phyloP scores from a whole-genome alignment of 108 stramenopile species.

The Chaetoceros tenuissimus region DNA sequence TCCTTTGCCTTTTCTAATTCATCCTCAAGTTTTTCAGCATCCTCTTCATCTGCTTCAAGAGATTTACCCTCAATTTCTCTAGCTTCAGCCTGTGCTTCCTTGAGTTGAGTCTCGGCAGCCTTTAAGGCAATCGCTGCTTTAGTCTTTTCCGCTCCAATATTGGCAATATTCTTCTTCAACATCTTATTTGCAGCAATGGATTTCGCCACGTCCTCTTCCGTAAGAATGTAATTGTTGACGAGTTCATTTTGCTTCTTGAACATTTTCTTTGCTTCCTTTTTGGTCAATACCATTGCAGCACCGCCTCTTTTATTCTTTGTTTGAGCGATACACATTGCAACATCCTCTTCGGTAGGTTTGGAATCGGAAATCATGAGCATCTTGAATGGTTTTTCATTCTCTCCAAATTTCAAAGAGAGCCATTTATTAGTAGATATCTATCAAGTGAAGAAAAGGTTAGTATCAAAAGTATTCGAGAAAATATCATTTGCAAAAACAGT shows the following conservation, averaged over 20 bases:
- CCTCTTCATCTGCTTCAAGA: slow-evolving; percentile 34
- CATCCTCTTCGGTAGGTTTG: slow-evolving; percentile 53
- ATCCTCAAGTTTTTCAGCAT: slow-evolving; percentile 17
- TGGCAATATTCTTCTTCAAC: slow-evolving; percentile 44
- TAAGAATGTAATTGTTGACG: slow-evolving; percentile 73
- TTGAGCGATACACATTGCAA: slow-evolving; percentile 49
- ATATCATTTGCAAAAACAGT: no score
- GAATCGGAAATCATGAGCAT: slow-evolving; percentile 74
- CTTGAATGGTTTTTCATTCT: slow-evolving; percentile 48
- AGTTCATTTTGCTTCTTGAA: slow-evolving; percentile 66
- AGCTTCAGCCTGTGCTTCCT: slow-evolving; percentile 18
- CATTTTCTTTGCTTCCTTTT: slow-evolving; percentile 59
- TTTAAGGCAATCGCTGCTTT: slow-evolving; percentile 64
- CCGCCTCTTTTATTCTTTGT: slow-evolving; percentile 43
- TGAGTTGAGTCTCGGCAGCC: slow-evolving; percentile 51
- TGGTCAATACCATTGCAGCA: slow-evolving; percentile 34
- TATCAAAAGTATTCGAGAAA: not conserved
- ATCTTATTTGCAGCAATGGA: slow-evolving; percentile 58
- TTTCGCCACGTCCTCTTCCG: slow-evolving; percentile 70
- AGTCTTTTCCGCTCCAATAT: slow-evolving; percentile 73
- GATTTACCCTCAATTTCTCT: slow-evolving; percentile 18
- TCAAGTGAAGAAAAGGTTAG: slow-evolving; percentile 1
- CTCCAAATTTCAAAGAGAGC: slow-evolving; percentile 65
- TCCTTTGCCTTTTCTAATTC: slow-evolving; percentile 8
- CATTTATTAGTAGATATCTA: slow-evolving; percentile 62